A percentile compares a stretch with the other conserved stretches of the same genome.
phyloP scores from a whole-genome alignment of 2,329 filamentous ascomycete genomes.

The Penicillium sp. region DNA sequence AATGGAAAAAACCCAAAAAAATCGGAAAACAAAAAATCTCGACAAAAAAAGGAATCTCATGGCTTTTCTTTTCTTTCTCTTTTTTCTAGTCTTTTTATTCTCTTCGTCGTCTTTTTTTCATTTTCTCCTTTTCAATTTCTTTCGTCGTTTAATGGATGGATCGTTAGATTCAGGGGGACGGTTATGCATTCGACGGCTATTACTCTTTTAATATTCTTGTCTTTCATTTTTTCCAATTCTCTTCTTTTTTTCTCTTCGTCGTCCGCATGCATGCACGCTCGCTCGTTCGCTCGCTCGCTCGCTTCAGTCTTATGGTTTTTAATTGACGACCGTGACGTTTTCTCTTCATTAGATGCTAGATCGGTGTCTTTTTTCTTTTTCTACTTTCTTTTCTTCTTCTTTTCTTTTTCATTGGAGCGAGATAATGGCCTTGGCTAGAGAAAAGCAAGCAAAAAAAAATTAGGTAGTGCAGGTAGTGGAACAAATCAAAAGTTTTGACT shows the following conservation, averaged over 20 bases:
- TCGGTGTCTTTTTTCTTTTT: background rate
- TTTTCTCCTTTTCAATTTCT: background rate
- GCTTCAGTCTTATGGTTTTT: background rate
- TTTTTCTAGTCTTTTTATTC: background rate
- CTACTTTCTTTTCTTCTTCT: slow-evolving; percentile 2
- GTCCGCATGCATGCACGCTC: background rate
- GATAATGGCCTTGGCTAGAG: background rate
- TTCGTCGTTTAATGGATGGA: background rate
- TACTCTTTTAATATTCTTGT: slow-evolving; percentile 1
- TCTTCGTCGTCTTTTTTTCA: background rate
- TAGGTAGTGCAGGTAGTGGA: background rate
- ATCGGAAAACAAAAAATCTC: background rate
- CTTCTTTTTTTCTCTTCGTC: background rate
- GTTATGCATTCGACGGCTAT: background rate
- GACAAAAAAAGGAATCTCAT: background rate
- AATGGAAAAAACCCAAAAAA: background rate
- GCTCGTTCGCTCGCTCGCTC: background rate
- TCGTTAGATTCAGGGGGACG: background rate
- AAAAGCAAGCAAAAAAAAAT: background rate
- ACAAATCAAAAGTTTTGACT: background rate
- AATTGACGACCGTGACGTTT: background rate
- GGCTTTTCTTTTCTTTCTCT: background rate
- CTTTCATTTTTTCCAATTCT: background rate
- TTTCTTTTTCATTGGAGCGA: background rate
- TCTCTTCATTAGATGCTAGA: slow-evolving; percentile 6